Evolutionary conservation across 1,284 basidiomycete genomes (phyloP).

Genomic region (Rhodotorula sp.): DNA sequence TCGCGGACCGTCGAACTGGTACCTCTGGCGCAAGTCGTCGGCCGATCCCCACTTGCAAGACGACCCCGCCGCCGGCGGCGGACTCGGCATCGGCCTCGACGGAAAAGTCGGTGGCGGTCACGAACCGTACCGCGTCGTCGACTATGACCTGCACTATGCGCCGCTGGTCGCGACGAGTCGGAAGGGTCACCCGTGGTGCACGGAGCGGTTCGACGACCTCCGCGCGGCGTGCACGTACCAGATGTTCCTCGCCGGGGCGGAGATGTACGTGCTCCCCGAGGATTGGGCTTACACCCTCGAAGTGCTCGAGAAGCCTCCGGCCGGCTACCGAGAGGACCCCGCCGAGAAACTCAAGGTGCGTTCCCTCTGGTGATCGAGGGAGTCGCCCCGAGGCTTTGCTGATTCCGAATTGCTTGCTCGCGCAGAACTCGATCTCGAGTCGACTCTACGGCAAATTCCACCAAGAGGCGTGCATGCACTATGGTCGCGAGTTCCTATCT

Average conservation of each 20-base stretch:
- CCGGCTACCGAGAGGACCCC: conserved; percentile 37
- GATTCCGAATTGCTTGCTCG: not conserved
- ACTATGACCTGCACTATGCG: conserved; percentile 46
- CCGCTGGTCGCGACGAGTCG: conserved; percentile 43
- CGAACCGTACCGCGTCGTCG: conserved; percentile 43
- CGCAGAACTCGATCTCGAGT: conserved; percentile 43
- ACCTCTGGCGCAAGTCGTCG: conserved; percentile 42
- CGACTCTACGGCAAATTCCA: conserved; percentile 47
- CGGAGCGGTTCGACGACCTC: conserved; percentile 46
- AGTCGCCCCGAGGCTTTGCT: not conserved
- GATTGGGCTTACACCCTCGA: conserved; percentile 46
- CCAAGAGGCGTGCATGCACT: conserved; percentile 48
- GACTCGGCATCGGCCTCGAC: conserved; percentile 33
- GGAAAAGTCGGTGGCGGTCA: conserved; percentile 35
- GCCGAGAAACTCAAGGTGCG: conserved; percentile 44
- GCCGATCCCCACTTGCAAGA: conserved; percentile 35
- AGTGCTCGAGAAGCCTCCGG: conserved; percentile 37
- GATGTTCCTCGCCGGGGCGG: conserved; percentile 47
- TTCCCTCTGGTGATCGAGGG: not conserved
- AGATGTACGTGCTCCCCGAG: conserved; percentile 46
- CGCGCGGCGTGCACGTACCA: conserved; percentile 46
- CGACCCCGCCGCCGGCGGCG: conserved; percentile 32
- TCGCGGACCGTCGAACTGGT: conserved; percentile 44
- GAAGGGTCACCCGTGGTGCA: conserved; percentile 47
- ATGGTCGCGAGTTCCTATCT: conserved; percentile 46